Conservation (phyloP, 2,329 filamentous ascomycete species). For the Phaeoacremonium minimum region DNA sequence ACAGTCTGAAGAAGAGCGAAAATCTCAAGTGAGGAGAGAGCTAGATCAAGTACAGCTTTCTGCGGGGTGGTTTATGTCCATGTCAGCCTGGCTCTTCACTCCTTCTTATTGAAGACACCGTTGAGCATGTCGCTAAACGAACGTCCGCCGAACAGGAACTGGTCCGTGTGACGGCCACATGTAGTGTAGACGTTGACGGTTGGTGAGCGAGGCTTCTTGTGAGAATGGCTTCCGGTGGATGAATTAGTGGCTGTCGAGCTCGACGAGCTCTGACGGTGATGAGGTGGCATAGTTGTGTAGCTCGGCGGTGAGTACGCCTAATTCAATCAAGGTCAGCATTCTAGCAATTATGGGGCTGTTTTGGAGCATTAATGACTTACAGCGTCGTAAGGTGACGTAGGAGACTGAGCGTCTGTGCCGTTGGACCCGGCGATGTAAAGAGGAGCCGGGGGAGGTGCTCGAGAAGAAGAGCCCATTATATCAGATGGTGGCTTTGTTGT, state of each 20-base stretch:
- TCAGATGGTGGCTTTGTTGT: neutral
- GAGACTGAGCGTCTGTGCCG: conserved; percentile 4
- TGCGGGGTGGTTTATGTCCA: too few species aligned
- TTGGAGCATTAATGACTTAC: too few species aligned
- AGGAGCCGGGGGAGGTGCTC: conserved; percentile 8
- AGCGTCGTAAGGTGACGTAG: conserved; percentile 10
- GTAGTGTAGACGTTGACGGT: conserved; percentile 46
- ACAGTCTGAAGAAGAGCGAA: too few species aligned
- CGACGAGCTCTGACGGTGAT: conserved; percentile 2
- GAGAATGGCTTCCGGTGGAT: too few species aligned
- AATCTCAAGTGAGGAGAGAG: too few species aligned
- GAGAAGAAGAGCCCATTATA: conserved; percentile 8
- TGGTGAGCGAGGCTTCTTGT: conserved; percentile 9
- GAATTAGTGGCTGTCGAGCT: too few species aligned
- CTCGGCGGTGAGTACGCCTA: too few species aligned
- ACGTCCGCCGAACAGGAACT: conserved; percentile 48
- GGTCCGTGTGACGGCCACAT: conserved; percentile 50
- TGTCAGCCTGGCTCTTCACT: too few species aligned
- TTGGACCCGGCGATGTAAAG: conserved; percentile 6
- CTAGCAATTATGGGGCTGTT: too few species aligned
- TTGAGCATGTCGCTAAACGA: conserved; percentile 35
- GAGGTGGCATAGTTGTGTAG: neutral
- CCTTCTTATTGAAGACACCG: conserved; percentile 31
- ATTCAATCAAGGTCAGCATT: too few species aligned
- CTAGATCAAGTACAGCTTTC: too few species aligned